phyloP scores from a whole-genome alignment of 2,329 filamentous ascomycete species.

The Trichoderma sp. region DNA sequence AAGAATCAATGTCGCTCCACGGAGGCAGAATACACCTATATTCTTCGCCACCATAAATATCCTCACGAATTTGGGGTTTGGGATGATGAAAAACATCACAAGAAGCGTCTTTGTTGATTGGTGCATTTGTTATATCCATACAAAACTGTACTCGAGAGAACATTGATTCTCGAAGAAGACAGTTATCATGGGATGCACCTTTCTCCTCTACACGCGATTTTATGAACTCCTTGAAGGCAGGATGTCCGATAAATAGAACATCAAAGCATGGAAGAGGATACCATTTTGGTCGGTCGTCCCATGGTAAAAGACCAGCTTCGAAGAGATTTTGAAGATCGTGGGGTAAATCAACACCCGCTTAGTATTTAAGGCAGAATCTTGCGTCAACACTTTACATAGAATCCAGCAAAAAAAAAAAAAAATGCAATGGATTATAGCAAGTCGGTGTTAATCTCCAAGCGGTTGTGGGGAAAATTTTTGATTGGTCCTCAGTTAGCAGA shows the following conservation, averaged over 20 bases:
- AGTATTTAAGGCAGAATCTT: background rate
- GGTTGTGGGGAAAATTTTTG: too few relatives aligned
- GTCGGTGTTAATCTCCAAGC: too few relatives aligned
- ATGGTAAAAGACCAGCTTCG: background rate
- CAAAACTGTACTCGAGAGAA: too few relatives aligned
- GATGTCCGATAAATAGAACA: background rate
- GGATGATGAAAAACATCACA: too few relatives aligned
- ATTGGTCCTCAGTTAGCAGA: background rate
- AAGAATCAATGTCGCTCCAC: background rate
- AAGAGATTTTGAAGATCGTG: background rate
- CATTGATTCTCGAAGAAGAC: background rate
- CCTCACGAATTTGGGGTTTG: too few relatives aligned
- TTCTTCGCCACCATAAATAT: background rate
- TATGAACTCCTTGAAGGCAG: background rate
- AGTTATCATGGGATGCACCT: background rate
- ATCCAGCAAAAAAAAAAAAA: background rate
- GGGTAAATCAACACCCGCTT: background rate
- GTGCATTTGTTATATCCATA: too few relatives aligned
- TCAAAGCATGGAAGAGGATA: background rate
- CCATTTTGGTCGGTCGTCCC: background rate
- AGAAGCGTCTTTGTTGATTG: too few relatives aligned
- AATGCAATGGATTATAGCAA: too few relatives aligned
- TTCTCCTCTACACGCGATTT: background rate
- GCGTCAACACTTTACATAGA: background rate
- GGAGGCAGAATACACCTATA: background rate